phyloP scores from a whole-genome alignment of 441 rosid genomes.

The Oxalis stricta region DNA sequence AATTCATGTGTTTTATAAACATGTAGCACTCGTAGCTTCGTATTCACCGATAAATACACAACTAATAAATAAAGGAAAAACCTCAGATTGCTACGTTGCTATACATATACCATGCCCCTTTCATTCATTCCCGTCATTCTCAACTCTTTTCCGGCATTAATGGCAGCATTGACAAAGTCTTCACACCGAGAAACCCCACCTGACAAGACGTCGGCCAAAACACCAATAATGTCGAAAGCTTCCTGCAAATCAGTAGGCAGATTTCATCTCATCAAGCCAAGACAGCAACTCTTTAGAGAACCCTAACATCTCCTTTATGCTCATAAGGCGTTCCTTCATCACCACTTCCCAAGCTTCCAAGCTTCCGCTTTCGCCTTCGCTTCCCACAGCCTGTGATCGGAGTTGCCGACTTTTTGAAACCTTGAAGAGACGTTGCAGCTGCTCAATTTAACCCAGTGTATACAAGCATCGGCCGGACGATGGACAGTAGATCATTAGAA shows the following conservation, averaged over 20 bases:
- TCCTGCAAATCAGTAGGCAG: slow-evolving; percentile 76
- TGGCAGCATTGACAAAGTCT: slow-evolving; percentile 71
- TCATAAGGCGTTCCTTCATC: slow-evolving; percentile 72
- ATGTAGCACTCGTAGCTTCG: background rate
- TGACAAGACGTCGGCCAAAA: slow-evolving; percentile 63
- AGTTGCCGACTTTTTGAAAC: slow-evolving; percentile 37
- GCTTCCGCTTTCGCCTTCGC: slow-evolving; percentile 34
- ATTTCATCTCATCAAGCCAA: slow-evolving; percentile 84
- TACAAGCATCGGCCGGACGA: slow-evolving; percentile 81
- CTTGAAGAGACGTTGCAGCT: slow-evolving; percentile 80
- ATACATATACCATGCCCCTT: slow-evolving; percentile 15
- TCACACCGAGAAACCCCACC: slow-evolving; percentile 58
- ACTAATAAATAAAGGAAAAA: background rate
- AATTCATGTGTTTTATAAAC: no score
- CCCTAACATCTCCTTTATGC: slow-evolving; percentile 76
- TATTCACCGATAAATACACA: background rate
- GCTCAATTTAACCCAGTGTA: slow-evolving; percentile 95
- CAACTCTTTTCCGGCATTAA: slow-evolving; percentile 52
- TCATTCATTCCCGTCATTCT: slow-evolving; percentile 2
- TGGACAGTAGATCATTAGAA: slow-evolving; percentile 48
- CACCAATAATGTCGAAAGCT: slow-evolving; percentile 84
- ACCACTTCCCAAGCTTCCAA: slow-evolving; percentile 77
- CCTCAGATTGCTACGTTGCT: background rate
- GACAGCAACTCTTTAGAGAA: slow-evolving; percentile 80
- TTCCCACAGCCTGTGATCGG: slow-evolving; percentile 17